Base-by-base conservation (phyloP, 495 filamentous ascomycete species). In the Penicillium argentinense region DNA sequence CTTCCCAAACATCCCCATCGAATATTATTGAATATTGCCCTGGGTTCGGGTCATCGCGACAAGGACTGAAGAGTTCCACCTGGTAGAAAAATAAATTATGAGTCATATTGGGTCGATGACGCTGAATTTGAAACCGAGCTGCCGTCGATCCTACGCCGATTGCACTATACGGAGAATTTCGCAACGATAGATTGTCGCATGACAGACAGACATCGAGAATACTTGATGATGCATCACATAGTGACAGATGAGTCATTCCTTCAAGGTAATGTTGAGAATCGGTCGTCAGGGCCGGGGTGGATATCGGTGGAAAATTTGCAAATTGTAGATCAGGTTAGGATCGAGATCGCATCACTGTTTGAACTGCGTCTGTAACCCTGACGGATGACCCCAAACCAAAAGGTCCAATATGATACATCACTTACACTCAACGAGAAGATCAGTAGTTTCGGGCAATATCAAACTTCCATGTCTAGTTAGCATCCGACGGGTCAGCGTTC, bases 91-190 rank as follows among this genome's bases (percentile, higher is more conserved):
- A 26, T 5, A 5, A 8, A 7, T 21, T 36, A 59, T 53, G 56
- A 59, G 33, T 56, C 56, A 53, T 39, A 26, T 25, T 7, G 9
- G 25, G n/a, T 30, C 39, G 28, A 45, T 16, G 17, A 23, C 28
- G 38, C 27, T 34, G 28, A n/a, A 18, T 59, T 59, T 32, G 47
- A 49, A 56, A 59, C 33, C 19, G 39, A 46, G 26, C 46, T 11
- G 44, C 37, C 29, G 28, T 47, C 21, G 29, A 24, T 41, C 29
- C 41, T 41, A 32, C 46, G 41, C 46, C 46, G 42, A 42, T 25
- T 16, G 32, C 13, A 42, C 26, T 21, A 28, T 46, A 14, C 14
- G 17, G 29, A 12, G 13, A 26, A 25, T 24, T 21, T 17, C 6
- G 11, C 38, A 39, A 18, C 18, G 21, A 16, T 40, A 22, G 19